A percentile compares a stretch with the other conserved stretches of the same genome.
phyloP scores from a whole-genome alignment of 306 rosid species.

The Lathyrus sativus region DNA sequence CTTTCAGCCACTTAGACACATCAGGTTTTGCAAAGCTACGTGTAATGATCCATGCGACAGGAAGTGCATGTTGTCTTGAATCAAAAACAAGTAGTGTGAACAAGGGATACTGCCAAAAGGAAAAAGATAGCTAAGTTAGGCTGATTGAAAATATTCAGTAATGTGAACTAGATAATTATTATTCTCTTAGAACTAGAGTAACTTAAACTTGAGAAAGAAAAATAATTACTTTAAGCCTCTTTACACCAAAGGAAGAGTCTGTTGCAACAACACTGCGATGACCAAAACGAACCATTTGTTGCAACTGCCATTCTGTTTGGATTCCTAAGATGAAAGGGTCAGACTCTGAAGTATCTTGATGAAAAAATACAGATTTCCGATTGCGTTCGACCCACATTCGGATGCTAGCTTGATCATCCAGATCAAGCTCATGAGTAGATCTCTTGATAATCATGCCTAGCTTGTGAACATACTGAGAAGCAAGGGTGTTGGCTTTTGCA shows the following conservation, averaged over 20 bases:
- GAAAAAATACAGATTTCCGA: conserved; percentile 71
- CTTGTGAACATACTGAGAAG: conserved; percentile 93
- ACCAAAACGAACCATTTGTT: conserved; percentile 93
- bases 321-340: conserved; percentile 86
- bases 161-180: not conserved
- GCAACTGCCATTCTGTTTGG: conserved; percentile 99
- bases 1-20: conserved; percentile 84
- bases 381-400: conserved; percentile 94
- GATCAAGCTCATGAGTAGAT: conserved; percentile 89
- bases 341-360: conserved; percentile 82
- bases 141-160: conserved; percentile 7
- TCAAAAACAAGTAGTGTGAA: conserved; percentile 91
- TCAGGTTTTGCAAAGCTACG: conserved; percentile 89
- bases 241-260: conserved; percentile 89
- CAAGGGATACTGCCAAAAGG: conserved; percentile 81
- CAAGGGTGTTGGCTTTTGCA: conserved; percentile 76
- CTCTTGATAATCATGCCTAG: conserved; percentile 94
- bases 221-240: conserved; percentile 76
- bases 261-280: conserved; percentile 80
- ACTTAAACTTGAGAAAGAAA: conserved; percentile 21
- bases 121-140: conserved; percentile 40
- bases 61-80: conserved; percentile 95
- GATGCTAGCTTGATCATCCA: conserved; percentile 94
- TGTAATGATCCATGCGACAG: conserved; percentile 93
- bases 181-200: conserved; percentile 11